A percentile compares a stretch with the other conserved stretches of the same genome.
Evolutionary conservation across 306 rosid genomes (phyloP).

Genomic region (Fagus crenata): DNA sequence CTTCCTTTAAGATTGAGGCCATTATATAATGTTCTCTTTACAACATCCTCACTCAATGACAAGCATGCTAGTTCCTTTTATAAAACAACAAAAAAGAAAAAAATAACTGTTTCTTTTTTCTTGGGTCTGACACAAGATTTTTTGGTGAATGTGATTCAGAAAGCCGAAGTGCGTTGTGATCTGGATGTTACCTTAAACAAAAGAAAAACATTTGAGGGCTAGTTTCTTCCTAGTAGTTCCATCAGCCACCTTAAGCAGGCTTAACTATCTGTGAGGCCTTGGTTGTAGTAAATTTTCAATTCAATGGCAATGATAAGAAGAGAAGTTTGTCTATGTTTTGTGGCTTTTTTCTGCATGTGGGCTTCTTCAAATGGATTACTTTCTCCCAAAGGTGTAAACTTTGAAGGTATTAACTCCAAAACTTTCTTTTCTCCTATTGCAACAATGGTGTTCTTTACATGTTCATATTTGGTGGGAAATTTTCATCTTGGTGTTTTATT

Average conservation of each 20-base stretch:
- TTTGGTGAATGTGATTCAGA: conserved; percentile 70
- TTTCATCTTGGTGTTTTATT: conserved; percentile 38
- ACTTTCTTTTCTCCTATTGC: conserved; percentile 5
- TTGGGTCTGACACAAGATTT: conserved; percentile 53
- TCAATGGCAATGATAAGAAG: conserved; percentile 49
- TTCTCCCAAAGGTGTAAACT: conserved; percentile 96
- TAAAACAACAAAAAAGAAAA: conserved; percentile 32
- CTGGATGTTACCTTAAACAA: conserved; percentile 47
- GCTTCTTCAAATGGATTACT: conserved; percentile 62
- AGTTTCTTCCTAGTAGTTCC: conserved; percentile 25
- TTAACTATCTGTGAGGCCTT: conserved; percentile 29
- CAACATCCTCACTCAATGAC: conserved; percentile 55
- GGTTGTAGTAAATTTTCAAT: conserved; percentile 33
- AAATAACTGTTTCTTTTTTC: conserved; percentile 33
- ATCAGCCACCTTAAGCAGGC: conserved; percentile 33
- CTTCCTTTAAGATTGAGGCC: conserved; percentile 24
- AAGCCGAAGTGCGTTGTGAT: conserved; percentile 49
- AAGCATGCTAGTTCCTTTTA: conserved; percentile 77
- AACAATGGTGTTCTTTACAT: not conserved
- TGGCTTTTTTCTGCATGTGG: conserved; percentile 52
- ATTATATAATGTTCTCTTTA: conserved; percentile 45
- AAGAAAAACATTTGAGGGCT: conserved; percentile 36
- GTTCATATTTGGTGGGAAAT: conserved; percentile 14
- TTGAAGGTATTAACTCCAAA: conserved; percentile 63
- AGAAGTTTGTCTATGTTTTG: conserved; percentile 50